Evolutionary conservation across 306 rosid species (phyloP).

Genomic region (Sicyos edulis): DNA sequence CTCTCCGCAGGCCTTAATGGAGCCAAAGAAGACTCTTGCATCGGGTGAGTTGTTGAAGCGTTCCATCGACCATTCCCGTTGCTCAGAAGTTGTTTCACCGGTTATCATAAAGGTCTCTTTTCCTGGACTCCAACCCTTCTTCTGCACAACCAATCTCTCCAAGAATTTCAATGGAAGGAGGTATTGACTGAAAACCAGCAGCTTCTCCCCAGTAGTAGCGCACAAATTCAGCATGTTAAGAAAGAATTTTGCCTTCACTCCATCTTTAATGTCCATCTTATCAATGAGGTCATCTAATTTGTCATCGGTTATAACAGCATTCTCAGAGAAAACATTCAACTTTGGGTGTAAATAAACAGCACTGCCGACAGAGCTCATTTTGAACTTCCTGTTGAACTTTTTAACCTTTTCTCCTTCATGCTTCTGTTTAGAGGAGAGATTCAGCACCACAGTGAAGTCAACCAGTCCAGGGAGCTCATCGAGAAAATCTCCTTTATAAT

Average conservation of each 20-base stretch:
- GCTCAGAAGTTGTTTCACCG: slow-evolving; percentile 67
- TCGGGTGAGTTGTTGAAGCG: slow-evolving; percentile 62
- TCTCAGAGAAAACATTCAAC: slow-evolving; percentile 45
- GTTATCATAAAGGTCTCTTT: slow-evolving; percentile 77
- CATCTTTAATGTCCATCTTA: slow-evolving; percentile 50
- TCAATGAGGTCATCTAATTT: slow-evolving; percentile 53
- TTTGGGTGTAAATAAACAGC: slow-evolving; percentile 77
- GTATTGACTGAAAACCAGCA: slow-evolving; percentile 89
- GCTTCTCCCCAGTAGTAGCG: slow-evolving; percentile 65
- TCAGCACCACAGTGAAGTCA: slow-evolving; percentile 71
- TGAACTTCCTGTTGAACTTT: slow-evolving; percentile 48
- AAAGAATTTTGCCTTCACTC: slow-evolving; percentile 79
- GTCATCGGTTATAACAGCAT: slow-evolving; percentile 32
- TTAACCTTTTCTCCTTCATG: slow-evolving; percentile 43
- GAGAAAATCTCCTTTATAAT: slow-evolving; percentile 88
- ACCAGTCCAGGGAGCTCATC: slow-evolving; percentile 94
- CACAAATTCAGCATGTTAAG: slow-evolving; percentile 54
- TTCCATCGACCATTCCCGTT: slow-evolving; percentile 73
- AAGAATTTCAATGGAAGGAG: slow-evolving; percentile 72
- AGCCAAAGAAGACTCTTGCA: slow-evolving; percentile 85
- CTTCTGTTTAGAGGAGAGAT: slow-evolving; percentile 55
- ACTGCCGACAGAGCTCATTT: slow-evolving; percentile 64
- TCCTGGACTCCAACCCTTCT: slow-evolving; percentile 65
- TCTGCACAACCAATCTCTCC: slow-evolving; percentile 56
- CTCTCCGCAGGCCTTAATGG: slow-evolving; percentile 97